phyloP scores from a whole-genome alignment of 176 grass and related monocot species.

The Oryza brachyantha region DNA sequence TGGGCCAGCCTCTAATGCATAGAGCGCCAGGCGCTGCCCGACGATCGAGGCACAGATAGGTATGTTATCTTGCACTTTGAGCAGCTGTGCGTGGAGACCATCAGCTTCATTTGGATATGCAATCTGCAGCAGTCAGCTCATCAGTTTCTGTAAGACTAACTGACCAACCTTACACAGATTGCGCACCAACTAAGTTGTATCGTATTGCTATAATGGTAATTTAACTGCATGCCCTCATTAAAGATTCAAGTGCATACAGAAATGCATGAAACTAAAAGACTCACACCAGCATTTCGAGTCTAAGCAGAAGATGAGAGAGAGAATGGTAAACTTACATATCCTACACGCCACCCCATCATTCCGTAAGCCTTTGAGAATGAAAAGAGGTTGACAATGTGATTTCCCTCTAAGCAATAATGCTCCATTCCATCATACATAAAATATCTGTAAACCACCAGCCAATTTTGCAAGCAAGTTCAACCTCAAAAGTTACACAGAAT shows the following conservation, averaged over 20 bases:
- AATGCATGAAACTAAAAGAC: neutral
- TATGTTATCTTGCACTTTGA: conserved; percentile 98
- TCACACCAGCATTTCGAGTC: neutral
- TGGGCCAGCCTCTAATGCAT: conserved; percentile 64
- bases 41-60: conserved; percentile 94
- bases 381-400: conserved; percentile 92
- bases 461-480: conserved; percentile 17
- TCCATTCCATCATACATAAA: conserved; percentile 98
- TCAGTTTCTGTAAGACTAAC: conserved; percentile 2
- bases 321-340: conserved; percentile 70
- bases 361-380: conserved; percentile 97
- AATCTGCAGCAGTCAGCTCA: conserved; percentile 57
- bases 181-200: neutral
- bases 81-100: conserved; percentile 75
- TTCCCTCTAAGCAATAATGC: conserved; percentile 87
- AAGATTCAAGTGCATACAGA: neutral
- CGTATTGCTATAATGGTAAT: neutral
- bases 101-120: conserved; percentile 74
- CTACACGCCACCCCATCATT: conserved; percentile 99
- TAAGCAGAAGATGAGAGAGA: conserved; percentile 3
- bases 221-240: neutral
- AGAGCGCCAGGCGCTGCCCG: conserved; percentile 77
- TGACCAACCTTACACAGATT: neutral
- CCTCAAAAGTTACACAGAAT: conserved; percentile 14
- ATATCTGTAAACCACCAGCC: conserved; percentile 53